Evolutionary conservation across 768 basidiomycete species (phyloP), one percentile per base, ranked within the genome.

Genomic region (Porphyrellus cyaneotinctus): DNA sequence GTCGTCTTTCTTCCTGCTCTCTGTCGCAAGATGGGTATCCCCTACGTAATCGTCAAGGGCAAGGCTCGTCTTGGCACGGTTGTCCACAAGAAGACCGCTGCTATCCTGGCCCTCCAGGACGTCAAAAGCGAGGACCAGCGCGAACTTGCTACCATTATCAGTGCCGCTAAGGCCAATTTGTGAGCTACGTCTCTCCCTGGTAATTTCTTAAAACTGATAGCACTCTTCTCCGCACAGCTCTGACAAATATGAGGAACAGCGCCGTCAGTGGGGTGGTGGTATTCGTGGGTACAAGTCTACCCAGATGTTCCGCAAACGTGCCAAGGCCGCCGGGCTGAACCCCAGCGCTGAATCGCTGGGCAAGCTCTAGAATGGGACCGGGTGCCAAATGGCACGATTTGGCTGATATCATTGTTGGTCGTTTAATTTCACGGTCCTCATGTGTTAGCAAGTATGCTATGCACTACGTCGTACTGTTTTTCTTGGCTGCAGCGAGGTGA

Each of bases 21-120:
- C 54, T 98, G 95, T 79, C 87, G 94, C 74, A 97, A 97, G 85
- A 97, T 97, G 95, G 95, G 95, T 72, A 89, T 97, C 33, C 95
- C 95, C 38, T 97, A 98, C 75, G 91, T 94, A 59, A 97, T 99
- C 61, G 94, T 95, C 64, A 97, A 97, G 79, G 89, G 90, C 76
- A 97, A 97, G 77, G 92, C 95, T 51, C 91, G 95, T 70, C 91
- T 98, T 66, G 95, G 95, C 63, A 92, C 95, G 10, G 93, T 97
- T 57, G 92, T 94, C 35, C 91, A 97, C 83, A 97, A 97, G 85
- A 97, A 97, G 85, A 97, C 94, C 47, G 86, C 95, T 41, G 87
- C 95, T 47, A 88, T 95, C 49, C 75, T 97, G 50, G 87, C 91
- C 39, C 73, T 99, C 55, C 90, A 94, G 75, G 95, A 99, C 20